These are phyloP conservation scores for Davidsoniella eucalypti DNA, from an alignment of 2,329 filamentous ascomycete species.

Conservation along the genomic window DNA sequence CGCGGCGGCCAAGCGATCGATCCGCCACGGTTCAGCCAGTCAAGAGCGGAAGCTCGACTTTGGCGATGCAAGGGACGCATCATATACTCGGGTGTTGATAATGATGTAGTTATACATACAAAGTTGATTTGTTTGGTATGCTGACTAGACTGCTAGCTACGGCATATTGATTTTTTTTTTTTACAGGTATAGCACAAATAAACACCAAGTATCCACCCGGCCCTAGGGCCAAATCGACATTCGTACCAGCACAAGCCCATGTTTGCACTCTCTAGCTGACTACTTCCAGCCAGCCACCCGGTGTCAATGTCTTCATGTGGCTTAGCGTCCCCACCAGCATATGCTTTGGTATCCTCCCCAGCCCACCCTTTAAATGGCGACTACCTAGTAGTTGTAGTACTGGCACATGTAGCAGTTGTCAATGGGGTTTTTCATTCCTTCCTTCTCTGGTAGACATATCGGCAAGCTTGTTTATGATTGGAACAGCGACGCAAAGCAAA, in stretches of 20 bases:
- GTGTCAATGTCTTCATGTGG: neutral
- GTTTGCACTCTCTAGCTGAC: neutral
- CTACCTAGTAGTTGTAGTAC: too few relatives aligned
- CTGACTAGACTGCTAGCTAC: too few relatives aligned
- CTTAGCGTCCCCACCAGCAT: neutral
- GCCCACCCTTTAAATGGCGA: conserved; percentile 7
- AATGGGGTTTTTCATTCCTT: conserved; percentile 4
- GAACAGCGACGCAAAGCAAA: neutral
- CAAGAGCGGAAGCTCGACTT: too few relatives aligned
- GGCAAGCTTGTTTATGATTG: neutral
- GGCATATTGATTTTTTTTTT: too few relatives aligned
- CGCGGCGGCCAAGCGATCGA: too few relatives aligned
- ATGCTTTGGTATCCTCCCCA: neutral
- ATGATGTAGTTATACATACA: too few relatives aligned
- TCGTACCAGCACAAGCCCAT: neutral
- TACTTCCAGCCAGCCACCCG: neutral
- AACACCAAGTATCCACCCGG: neutral
- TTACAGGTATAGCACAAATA: too few relatives aligned
- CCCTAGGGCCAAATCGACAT: neutral
- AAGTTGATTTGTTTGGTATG: too few relatives aligned
- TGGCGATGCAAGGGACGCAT: too few relatives aligned
- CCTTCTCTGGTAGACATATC: neutral
- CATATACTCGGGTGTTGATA: too few relatives aligned
- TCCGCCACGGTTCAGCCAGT: too few relatives aligned
- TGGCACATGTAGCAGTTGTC: neutral